Evolutionary conservation across 805 yeast genomes (phyloP), one percentile per base, ranked within the genome.

Genomic region (Candida sithepensis): DNA sequence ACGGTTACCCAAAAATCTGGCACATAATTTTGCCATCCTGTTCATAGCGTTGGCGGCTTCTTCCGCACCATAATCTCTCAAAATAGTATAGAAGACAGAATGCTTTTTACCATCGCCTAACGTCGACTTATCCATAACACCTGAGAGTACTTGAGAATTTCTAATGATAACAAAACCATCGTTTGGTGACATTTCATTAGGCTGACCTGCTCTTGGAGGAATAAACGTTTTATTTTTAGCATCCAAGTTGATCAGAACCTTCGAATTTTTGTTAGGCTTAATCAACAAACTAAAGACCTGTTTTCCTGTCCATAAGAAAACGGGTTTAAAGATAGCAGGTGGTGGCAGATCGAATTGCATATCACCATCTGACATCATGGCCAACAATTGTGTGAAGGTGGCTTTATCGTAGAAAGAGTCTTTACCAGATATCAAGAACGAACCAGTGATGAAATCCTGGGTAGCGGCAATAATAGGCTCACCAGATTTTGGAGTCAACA

Each of bases 391-490:
- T 3, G 85, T 81, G 47, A 94, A 81, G 8, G 88, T 74, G 2
- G 92, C 94, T 54, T 96, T 78, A 68, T 91, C 96, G 63, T 80
- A 92, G 66, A 94, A 94, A 1, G 96, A 79, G 66, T 95, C 98
- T 68, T 94, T 95, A 59, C 87, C 89, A 1, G 97, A 86, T 38
- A 94, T 88, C 61, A 94, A 74, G 65, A 84, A 94, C 0, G 97
- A 89, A 18, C 98, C 99, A 5, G 98, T 91, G 60, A 94, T 94
- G 74, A 94, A 94, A 80, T 94, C 99, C 74, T 94, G 99, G 0
- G 99, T 94, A 8, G 99, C 99, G 0, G 99, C 99, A 76, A 94
- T 94, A 58, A 94, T 94, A 0, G 99, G 99, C 62, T 95, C 99
- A 59, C 99, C 99, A 28, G 96, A 88, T 63, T 91, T 88, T 9